These are phyloP conservation scores for Anaeramoeba ignava DNA, from an alignment of 78 protist genomes.

Conservation along the genomic window DNA sequence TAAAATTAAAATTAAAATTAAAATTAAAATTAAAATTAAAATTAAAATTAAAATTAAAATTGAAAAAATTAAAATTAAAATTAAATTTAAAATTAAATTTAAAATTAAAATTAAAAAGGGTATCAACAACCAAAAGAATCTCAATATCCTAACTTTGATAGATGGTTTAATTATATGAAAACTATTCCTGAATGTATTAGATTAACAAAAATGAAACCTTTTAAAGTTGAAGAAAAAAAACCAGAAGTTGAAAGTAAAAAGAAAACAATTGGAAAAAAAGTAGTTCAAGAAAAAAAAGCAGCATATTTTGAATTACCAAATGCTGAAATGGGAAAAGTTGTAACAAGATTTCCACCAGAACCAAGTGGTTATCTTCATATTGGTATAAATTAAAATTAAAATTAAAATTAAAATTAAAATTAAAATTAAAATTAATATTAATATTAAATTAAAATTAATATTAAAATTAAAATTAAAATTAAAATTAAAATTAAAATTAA, in stretches of 20 bases:
- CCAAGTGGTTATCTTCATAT: conserved; percentile 94
- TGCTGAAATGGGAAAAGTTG: conserved; percentile 79
- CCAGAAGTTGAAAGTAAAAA: neutral
- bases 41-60: neutral
- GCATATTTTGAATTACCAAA: conserved; percentile 32
- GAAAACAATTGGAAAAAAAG: neutral
- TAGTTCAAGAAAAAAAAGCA: conserved; percentile 3
- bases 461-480: neutral
- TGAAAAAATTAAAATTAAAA: neutral
- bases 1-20: neutral
- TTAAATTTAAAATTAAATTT: neutral
- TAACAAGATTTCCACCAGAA: conserved; percentile 98
- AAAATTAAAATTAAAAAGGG: neutral
- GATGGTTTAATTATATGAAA: neutral
- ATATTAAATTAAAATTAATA: neutral
- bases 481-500: neutral
- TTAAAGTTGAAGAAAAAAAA: neutral
- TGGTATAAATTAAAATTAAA: conserved; percentile 36
- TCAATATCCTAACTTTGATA: neutral
- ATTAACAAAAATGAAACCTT: neutral
- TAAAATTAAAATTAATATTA: neutral
- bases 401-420: neutral
- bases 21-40: no score
- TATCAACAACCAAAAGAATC: neutral
- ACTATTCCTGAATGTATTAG: neutral